Percentiles rank a stretch among this genome's conserved stretches.
phyloP scores from a whole-genome alignment of 1,284 basidiomycete species.

The Pholiota adiposa region DNA sequence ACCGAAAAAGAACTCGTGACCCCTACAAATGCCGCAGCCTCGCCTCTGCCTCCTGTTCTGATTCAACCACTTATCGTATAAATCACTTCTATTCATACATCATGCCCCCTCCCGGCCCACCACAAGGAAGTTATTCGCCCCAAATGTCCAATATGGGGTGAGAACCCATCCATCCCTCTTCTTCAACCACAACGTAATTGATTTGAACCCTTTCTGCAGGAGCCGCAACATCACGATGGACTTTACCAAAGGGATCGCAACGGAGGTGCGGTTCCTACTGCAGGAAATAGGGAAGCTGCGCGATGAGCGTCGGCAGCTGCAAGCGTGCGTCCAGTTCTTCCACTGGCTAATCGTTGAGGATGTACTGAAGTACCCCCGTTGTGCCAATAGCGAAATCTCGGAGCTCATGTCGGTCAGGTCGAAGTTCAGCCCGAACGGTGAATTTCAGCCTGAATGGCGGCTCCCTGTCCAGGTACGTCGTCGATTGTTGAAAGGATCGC shows the following conservation, averaged over 20 bases:
- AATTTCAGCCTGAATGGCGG: conserved; percentile 69
- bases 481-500: background rate
- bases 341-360: background rate
- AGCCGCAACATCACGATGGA: conserved; percentile 40
- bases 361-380: conserved; percentile 1
- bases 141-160: conserved; percentile 19
- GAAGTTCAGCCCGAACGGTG: conserved; percentile 72
- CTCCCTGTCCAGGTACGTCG: conserved; percentile 46
- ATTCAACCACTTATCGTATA: conserved; percentile 11
- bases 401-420: conserved; percentile 77
- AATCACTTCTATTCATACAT: conserved; percentile 16
- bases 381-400: conserved; percentile 65
- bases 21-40: background rate
- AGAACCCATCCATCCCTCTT: conserved; percentile 1
- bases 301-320: conserved; percentile 70
- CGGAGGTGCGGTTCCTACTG: conserved; percentile 61
- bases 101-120: conserved; percentile 28
- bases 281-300: conserved; percentile 76
- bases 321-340: conserved; percentile 54
- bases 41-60: conserved; percentile 9
- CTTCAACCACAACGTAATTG: conserved; percentile 9
- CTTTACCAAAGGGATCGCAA: conserved; percentile 67
- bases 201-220: conserved; percentile 9
- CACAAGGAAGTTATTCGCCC: conserved; percentile 26
- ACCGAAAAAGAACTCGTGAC: background rate